These are phyloP conservation scores for Collybiopsis confluens DNA, from an alignment of 768 basidiomycete genomes.

Conservation along the genomic window DNA sequence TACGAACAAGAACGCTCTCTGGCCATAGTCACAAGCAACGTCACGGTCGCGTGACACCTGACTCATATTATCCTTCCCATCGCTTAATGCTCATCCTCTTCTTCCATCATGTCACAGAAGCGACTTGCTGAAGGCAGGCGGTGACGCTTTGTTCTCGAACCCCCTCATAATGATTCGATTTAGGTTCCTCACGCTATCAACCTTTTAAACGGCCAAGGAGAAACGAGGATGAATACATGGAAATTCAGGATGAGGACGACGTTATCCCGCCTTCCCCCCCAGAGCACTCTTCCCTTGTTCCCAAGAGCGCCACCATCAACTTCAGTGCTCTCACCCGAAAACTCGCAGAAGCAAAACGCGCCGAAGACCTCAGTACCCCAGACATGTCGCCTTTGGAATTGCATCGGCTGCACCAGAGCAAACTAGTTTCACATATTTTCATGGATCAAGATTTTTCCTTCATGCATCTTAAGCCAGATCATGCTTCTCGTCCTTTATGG, in stretches of 20 bases:
- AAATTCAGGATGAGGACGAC: constrained; percentile 42
- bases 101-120: constrained; percentile 3
- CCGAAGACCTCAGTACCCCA: constrained; percentile 35
- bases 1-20: neutral
- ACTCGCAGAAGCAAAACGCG: constrained; percentile 58
- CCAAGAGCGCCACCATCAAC: constrained; percentile 78
- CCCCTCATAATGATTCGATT: neutral
- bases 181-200: neutral
- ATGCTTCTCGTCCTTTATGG: constrained; percentile 91
- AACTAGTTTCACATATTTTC: constrained; percentile 77
- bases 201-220: constrained; percentile 36
- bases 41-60: neutral
- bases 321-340: constrained; percentile 81
- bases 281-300: constrained; percentile 47
- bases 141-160: neutral
- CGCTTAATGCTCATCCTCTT: neutral
- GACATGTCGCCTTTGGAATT: constrained; percentile 48
- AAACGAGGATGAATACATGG: constrained; percentile 52
- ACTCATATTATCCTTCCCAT: neutral
- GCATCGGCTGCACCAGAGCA: constrained; percentile 72
- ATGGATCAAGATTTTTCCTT: constrained; percentile 83
- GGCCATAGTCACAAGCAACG: neutral
- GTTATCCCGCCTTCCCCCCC: constrained; percentile 44
- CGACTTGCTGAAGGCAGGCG: constrained; percentile 5
- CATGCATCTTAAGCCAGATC: constrained; percentile 86